A percentile compares a stretch with the other conserved stretches of the same genome.
phyloP scores from a whole-genome alignment of 2,329 filamentous ascomycete genomes.

The Xylaria polymorpha region DNA sequence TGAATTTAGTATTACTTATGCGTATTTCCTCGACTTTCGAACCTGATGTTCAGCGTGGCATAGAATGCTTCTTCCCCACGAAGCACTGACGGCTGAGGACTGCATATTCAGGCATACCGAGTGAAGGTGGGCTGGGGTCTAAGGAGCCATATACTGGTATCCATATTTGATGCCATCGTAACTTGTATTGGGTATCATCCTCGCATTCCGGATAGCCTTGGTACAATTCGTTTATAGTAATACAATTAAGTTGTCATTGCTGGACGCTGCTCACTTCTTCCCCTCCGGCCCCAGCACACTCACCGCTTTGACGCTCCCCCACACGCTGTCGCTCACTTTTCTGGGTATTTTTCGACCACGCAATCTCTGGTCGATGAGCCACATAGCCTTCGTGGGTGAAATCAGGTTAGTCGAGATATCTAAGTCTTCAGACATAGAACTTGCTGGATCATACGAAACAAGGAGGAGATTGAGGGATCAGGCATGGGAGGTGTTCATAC shows the following conservation, averaged over 20 bases:
- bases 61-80: background rate
- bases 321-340: slow-evolving; percentile 78
- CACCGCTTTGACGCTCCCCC: slow-evolving; percentile 72
- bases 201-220: background rate
- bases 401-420: too few relatives aligned
- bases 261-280: slow-evolving; percentile 25
- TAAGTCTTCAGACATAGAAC: too few relatives aligned
- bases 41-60: too few relatives aligned
- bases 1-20: background rate
- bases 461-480: too few relatives aligned
- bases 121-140: background rate
- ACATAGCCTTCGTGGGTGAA: slow-evolving; percentile 50
- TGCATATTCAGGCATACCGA: background rate
- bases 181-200: slow-evolving; percentile 35
- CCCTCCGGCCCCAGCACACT: slow-evolving; percentile 48
- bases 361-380: slow-evolving; percentile 84
- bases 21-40: too few relatives aligned
- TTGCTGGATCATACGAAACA: too few relatives aligned
- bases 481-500: too few relatives aligned
- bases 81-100: background rate
- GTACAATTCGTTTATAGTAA: slow-evolving; percentile 3
- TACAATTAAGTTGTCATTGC: slow-evolving; percentile 6
- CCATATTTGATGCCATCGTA: slow-evolving; percentile 3
- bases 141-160: background rate
- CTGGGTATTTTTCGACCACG: slow-evolving; percentile 81